Evolutionary conservation across 2,329 filamentous ascomycete genomes (phyloP).

Genomic region (Tolypocladium inflatum): DNA sequence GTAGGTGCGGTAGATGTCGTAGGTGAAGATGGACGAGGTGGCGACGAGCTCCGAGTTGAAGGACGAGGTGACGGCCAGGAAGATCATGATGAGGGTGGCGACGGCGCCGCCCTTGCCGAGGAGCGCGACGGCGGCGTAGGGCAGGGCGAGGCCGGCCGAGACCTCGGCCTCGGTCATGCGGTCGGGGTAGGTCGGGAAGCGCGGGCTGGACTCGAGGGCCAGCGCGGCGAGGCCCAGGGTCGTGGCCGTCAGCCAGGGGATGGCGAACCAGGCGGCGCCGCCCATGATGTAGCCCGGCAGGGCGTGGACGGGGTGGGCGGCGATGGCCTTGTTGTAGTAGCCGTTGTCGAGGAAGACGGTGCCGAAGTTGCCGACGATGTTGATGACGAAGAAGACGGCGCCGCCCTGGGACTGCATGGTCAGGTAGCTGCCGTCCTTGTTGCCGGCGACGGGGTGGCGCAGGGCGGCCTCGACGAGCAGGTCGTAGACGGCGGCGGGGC

Average conservation of each 20-base stretch:
- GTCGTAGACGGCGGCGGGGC: constrained; percentile 69
- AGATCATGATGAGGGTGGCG: constrained; percentile 70
- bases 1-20: constrained; percentile 83
- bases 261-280: constrained; percentile 83
- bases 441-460: constrained; percentile 68
- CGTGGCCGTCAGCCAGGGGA: constrained; percentile 81
- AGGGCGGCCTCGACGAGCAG: constrained; percentile 59
- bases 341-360: constrained; percentile 82
- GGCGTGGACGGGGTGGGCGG: constrained; percentile 74
- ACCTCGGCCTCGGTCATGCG: constrained; percentile 68
- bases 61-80: constrained; percentile 84
- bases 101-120: constrained; percentile 74
- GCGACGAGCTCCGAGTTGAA: constrained; percentile 79
- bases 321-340: constrained; percentile 92
- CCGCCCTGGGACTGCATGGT: constrained; percentile 69
- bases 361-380: constrained; percentile 72
- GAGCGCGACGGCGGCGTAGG: constrained; percentile 74
- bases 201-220: constrained; percentile 64
- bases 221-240: constrained; percentile 80
- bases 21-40: constrained; percentile 78
- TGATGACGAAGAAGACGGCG: constrained; percentile 85
- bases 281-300: constrained; percentile 84
- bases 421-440: constrained; percentile 71
- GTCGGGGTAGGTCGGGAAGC: constrained; percentile 63
- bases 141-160: constrained; percentile 72